Evolutionary conservation across 2,329 filamentous ascomycete genomes (phyloP), one percentile per base, ranked within the genome.

Genomic region (Zymoseptoria pseudotritici): DNA sequence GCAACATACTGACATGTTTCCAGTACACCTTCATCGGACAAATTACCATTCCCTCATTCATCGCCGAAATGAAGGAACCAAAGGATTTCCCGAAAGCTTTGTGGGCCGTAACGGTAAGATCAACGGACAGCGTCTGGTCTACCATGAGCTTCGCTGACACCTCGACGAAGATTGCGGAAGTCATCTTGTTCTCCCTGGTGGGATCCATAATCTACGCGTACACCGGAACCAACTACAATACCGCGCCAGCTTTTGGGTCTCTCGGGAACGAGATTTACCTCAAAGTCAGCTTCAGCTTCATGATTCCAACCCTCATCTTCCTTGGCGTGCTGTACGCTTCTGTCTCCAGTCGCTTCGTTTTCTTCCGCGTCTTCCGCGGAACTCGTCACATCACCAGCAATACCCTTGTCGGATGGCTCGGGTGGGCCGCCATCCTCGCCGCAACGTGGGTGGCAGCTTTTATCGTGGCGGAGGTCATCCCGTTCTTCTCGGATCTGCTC

Each of bases 301-400:
- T 96, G 91, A 88, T 97, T 31, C 92, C 92, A 0, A 97, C 92
- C 0, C 82, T 97, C 65, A 91, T 97, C 71, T 97, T 97, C 78
- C 77, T 97, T 4, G 92, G 92, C 7, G 90, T 95, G 0, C 76
- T 97, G 19, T 97, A 97, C 72, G 91, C 92, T 13, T 94, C 90
- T 0, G 90, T 97, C 1, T 92, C 90, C 3, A 88, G 89, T 0
- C 88, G 92, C 29, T 96, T 97, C 77, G 79, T 97, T 69, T 96
- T 96, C 78, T 95, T 96, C 83, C 89, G 90, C 64, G 72, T 94
- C 19, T 96, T 96, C 75, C 85, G 87, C 59, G 86, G 86, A 68
- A 89, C 90, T 11, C 83, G 82, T 61, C 92, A 97, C 77, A 86
- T 93, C 80, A 85, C 82, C 63, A 86, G 85, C 65, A 90, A 96